A percentile compares a stretch with the other conserved stretches of the same genome.
Conservation (phyloP, 805 yeast genomes). For the Ogataea ganodermae region DNA sequence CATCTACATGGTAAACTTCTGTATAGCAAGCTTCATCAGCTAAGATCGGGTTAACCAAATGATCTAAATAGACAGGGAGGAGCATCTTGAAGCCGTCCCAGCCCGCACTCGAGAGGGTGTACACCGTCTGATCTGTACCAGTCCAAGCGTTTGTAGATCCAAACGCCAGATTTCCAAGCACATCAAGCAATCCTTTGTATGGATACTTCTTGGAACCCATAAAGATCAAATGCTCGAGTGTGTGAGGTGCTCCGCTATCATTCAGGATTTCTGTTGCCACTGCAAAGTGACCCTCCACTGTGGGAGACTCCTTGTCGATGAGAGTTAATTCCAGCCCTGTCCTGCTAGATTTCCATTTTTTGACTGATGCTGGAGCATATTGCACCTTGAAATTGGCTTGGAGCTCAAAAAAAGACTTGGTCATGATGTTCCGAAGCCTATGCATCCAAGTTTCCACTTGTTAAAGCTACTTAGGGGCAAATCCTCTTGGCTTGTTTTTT, state of each 20-base stretch:
- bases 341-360: constrained; percentile 75
- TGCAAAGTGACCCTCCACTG: constrained; percentile 91
- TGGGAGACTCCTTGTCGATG: constrained; percentile 78
- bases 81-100: constrained; percentile 90
- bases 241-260: constrained; percentile 93
- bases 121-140: constrained; percentile 91
- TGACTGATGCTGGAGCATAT: constrained; percentile 70
- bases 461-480: not conserved
- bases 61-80: constrained; percentile 89
- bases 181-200: constrained; percentile 87
- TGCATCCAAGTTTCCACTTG: not conserved
- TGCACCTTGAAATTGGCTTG: constrained; percentile 60
- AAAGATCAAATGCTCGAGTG: constrained; percentile 89
- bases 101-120: constrained; percentile 89
- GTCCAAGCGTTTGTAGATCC: constrained; percentile 97
- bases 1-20: constrained; percentile 94
- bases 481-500: not conserved
- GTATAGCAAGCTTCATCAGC: constrained; percentile 90
- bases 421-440: constrained; percentile 15
- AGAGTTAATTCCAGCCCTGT: constrained; percentile 84
- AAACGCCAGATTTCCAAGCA: constrained; percentile 78
- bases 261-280: constrained; percentile 90
- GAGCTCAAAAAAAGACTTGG: constrained; percentile 39
- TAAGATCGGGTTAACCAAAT: constrained; percentile 77
- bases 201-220: constrained; percentile 93